A percentile compares a stretch with the other conserved stretches of the same genome.
These are phyloP conservation scores for Nothomitra cinnamomea DNA, from an alignment of 2,329 filamentous ascomycete species.

Conservation along the genomic window DNA sequence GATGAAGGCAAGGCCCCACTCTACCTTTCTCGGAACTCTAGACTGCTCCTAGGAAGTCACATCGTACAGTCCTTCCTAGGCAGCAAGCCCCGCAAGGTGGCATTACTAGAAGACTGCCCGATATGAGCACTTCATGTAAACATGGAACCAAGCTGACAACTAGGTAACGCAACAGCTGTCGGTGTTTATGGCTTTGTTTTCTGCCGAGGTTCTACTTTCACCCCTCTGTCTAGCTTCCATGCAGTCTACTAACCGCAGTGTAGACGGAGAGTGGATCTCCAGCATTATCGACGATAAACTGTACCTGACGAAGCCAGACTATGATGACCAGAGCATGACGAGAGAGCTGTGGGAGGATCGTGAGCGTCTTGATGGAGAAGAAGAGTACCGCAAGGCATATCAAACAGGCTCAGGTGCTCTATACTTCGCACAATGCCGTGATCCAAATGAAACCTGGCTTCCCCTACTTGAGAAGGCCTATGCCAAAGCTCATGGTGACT, in stretches of 20 bases:
- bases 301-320: constrained; percentile 66
- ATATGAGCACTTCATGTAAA: neutral
- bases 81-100: too few species aligned
- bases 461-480: constrained; percentile 69
- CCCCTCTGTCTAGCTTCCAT: neutral
- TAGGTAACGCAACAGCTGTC: constrained; percentile 16
- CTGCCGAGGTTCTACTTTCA: constrained; percentile 21
- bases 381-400: constrained; percentile 51
- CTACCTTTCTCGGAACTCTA: neutral
- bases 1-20: constrained; percentile 18
- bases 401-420: constrained; percentile 62
- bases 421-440: constrained; percentile 60
- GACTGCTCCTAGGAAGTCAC: neutral
- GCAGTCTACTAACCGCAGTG: neutral
- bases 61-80: neutral
- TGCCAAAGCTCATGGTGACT: constrained; percentile 72
- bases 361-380: constrained; percentile 54
- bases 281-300: constrained; percentile 86
- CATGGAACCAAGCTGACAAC: neutral
- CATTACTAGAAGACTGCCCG: neutral
- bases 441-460: constrained; percentile 70
- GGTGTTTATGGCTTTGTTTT: constrained; percentile 35
- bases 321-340: constrained; percentile 62
- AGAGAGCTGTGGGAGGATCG: constrained; percentile 59
- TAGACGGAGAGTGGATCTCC: constrained; percentile 45